phyloP scores from a whole-genome alignment of 257 asterid genomes.

The Ilex aquifolium region DNA sequence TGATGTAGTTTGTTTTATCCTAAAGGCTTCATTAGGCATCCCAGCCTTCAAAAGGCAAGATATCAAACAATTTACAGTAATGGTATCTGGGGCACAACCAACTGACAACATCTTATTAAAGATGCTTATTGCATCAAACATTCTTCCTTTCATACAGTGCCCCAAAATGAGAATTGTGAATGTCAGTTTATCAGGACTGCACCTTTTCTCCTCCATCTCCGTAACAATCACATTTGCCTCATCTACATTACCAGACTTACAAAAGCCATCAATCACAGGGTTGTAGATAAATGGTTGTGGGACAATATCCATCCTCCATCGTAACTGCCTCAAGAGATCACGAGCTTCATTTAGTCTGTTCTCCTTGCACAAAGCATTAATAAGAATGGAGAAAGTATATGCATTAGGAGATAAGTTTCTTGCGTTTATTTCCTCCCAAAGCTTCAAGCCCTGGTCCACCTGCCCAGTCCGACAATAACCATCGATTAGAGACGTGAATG shows the following conservation, averaged over 20 bases:
- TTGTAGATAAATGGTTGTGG: constrained; percentile 74
- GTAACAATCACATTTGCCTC: constrained; percentile 66
- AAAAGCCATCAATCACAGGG: constrained; percentile 84
- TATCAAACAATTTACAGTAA: constrained; percentile 43
- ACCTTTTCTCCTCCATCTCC: constrained; percentile 79
- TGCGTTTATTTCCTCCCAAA: constrained; percentile 64
- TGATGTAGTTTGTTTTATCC: constrained; percentile 43
- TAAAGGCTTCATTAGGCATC: constrained; percentile 68
- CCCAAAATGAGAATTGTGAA: constrained; percentile 88
- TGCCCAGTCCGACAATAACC: constrained; percentile 68
- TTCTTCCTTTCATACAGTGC: constrained; percentile 97
- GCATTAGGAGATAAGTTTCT: constrained; percentile 53
- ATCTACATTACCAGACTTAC: constrained; percentile 80
- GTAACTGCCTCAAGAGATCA: constrained; percentile 47
- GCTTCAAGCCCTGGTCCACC: constrained; percentile 50
- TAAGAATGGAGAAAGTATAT: constrained; percentile 62
- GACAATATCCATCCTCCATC: constrained; percentile 47
- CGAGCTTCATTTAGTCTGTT: constrained; percentile 80
- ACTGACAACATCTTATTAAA: constrained; percentile 63
- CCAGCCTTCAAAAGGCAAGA: constrained; percentile 86
- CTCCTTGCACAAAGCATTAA: constrained; percentile 62
- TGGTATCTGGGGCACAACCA: constrained; percentile 67
- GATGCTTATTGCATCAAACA: constrained; percentile 60
- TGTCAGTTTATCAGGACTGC: constrained; percentile 76
- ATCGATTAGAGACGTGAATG: constrained; percentile 72